phyloP scores from a whole-genome alignment of 1,284 basidiomycete species.

The Ustilago lituana region DNA sequence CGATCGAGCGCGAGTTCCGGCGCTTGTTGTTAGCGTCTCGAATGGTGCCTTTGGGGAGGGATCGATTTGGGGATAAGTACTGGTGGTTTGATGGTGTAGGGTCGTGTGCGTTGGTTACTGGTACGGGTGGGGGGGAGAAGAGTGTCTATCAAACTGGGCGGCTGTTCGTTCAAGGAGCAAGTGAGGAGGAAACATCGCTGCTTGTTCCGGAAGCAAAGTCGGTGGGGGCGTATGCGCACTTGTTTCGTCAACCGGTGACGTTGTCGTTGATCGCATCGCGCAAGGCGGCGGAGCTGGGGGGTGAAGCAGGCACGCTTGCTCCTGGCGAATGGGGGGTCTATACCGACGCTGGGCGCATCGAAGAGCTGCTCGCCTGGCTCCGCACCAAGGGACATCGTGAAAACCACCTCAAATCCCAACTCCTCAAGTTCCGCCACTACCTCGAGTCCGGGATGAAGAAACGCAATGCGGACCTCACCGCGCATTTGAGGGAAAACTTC shows the following conservation, averaged over 20 bases:
- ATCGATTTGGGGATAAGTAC: constrained; percentile 90
- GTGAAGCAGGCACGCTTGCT: constrained; percentile 73
- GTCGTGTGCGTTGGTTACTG: constrained; percentile 75
- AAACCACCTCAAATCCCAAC: constrained; percentile 78
- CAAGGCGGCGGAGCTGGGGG: constrained; percentile 63
- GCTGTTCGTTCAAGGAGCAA: constrained; percentile 88
- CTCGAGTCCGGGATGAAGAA: constrained; percentile 78
- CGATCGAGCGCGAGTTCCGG: constrained; percentile 91
- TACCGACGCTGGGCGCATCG: constrained; percentile 84
- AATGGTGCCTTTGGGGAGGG: constrained; percentile 85
- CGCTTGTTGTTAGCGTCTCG: constrained; percentile 83
- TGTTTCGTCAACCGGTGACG: constrained; percentile 64
- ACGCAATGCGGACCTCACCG: constrained; percentile 45
- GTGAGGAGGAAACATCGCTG: constrained; percentile 70
- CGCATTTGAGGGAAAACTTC: constrained; percentile 12
- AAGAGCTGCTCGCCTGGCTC: constrained; percentile 85
- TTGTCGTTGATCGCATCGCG: constrained; percentile 5
- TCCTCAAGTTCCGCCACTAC: constrained; percentile 86
- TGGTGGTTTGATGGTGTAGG: constrained; percentile 99
- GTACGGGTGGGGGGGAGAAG: constrained; percentile 22
- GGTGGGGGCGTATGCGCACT: constrained; percentile 9
- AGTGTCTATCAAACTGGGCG: constrained; percentile 84
- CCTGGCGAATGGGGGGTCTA: constrained; percentile 89
- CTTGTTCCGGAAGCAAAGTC: constrained; percentile 14
- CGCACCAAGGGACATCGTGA: constrained; percentile 91